These are phyloP conservation scores for Pythium myriotylum DNA, from an alignment of 352 stramenopile genomes.

Conservation along the genomic window DNA sequence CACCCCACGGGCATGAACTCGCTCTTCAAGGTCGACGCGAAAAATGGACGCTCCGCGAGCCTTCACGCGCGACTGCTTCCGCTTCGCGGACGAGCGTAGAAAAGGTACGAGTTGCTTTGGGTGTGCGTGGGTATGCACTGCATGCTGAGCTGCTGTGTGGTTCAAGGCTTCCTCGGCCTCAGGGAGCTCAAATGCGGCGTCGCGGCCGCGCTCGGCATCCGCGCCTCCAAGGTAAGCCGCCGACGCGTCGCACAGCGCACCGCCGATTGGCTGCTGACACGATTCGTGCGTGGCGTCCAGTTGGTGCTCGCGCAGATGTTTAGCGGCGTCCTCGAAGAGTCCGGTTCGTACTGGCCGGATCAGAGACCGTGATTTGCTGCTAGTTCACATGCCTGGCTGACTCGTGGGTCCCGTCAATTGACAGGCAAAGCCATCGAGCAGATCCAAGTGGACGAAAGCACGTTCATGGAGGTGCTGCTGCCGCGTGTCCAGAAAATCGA, in stretches of 20 bases:
- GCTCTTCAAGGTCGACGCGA: background rate
- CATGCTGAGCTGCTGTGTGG: background rate
- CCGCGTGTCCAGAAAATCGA: slow-evolving; percentile 45
- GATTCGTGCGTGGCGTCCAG: slow-evolving; percentile 22
- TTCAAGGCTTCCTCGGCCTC: slow-evolving; percentile 39
- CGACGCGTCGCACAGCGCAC: too few species aligned
- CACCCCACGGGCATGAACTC: background rate
- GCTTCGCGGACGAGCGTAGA: slow-evolving; percentile 36
- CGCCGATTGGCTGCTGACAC: too few species aligned
- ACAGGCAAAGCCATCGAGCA: background rate
- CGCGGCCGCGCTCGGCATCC: slow-evolving; percentile 59
- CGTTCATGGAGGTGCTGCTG: slow-evolving; percentile 35
- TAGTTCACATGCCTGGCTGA: too few species aligned
- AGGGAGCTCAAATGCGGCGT: slow-evolving; percentile 74
- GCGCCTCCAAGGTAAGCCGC: slow-evolving; percentile 52
- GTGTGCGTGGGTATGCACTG: slow-evolving; percentile 3
- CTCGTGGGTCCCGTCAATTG: too few species aligned
- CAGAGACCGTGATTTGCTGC: too few species aligned
- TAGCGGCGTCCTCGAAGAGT: background rate
- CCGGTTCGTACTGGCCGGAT: too few species aligned
- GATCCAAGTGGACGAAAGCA: slow-evolving; percentile 28
- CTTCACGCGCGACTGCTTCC: slow-evolving; percentile 52
- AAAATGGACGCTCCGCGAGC: slow-evolving; percentile 8
- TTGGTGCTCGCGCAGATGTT: slow-evolving; percentile 71
- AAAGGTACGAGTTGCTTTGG: slow-evolving; percentile 1